These are phyloP conservation scores for Zanthoxylum bungeanum DNA, from an alignment of 345 rosid genomes.

Conservation along the genomic window DNA sequence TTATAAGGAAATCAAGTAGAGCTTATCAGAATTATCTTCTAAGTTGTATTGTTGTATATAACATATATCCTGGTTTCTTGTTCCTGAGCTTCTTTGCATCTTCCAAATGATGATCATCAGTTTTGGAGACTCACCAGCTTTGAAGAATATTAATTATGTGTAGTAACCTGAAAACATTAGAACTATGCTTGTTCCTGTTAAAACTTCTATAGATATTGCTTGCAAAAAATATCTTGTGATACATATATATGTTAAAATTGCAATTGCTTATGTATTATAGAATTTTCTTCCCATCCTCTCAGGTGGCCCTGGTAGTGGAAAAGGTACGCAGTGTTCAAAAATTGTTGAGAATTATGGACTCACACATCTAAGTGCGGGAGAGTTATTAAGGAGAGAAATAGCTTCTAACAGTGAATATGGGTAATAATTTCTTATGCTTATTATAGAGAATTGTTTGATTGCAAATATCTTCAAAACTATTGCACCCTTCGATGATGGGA, in stretches of 20 bases:
- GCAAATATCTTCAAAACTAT: background rate
- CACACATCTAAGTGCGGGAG: slow-evolving; percentile 78
- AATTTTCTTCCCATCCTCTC: background rate
- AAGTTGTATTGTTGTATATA: background rate
- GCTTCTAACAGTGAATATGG: slow-evolving; percentile 59
- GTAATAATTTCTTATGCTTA: slow-evolving; percentile 28
- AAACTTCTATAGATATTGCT: background rate
- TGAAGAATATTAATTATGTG: background rate
- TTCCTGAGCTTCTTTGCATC: background rate
- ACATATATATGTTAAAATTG: background rate
- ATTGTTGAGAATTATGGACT: slow-evolving; percentile 68
- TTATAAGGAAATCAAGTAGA: background rate
- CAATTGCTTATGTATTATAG: background rate
- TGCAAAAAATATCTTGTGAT: background rate
- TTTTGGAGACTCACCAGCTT: slow-evolving; percentile 1
- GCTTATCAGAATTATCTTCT: background rate
- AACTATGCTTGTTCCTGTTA: background rate
- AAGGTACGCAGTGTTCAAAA: slow-evolving; percentile 79
- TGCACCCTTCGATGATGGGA: slow-evolving; percentile 15
- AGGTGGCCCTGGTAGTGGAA: slow-evolving; percentile 92
- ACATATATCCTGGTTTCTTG: background rate
- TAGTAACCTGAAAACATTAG: background rate
- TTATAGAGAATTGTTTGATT: background rate
- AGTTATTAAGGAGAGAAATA: slow-evolving; percentile 64
- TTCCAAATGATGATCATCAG: background rate